These are phyloP conservation scores for Fusarium neocosmosporiellum DNA, from an alignment of 2,329 filamentous ascomycete genomes.

Conservation along the genomic window DNA sequence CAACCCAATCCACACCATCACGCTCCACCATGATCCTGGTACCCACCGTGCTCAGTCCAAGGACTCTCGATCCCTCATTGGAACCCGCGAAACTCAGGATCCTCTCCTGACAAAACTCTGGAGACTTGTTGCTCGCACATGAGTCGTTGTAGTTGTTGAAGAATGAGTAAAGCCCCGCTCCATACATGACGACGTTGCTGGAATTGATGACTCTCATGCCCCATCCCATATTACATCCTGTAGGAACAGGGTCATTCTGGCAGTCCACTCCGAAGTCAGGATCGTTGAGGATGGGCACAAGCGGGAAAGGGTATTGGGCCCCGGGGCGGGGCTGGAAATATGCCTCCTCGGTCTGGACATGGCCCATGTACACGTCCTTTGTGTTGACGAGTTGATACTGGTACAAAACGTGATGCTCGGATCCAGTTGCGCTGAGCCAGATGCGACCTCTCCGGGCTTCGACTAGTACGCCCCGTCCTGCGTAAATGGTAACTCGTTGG, in stretches of 20 bases:
- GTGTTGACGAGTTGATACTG: constrained; percentile 74
- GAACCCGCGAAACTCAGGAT: constrained; percentile 49
- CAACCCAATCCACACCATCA: constrained; percentile 36
- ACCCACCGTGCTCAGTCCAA: constrained; percentile 46
- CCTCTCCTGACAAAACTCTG: constrained; percentile 59
- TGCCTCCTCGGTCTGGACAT: constrained; percentile 76
- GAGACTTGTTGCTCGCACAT: constrained; percentile 56
- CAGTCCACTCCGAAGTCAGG: constrained; percentile 39
- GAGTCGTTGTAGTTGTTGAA: constrained; percentile 71
- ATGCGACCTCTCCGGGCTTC: constrained; percentile 52
- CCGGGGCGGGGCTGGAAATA: constrained; percentile 77
- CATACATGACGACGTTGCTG: constrained; percentile 67
- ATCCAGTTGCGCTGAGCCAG: constrained; percentile 74
- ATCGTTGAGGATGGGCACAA: constrained; percentile 49
- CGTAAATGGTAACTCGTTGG: constrained; percentile 63
- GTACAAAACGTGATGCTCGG: constrained; percentile 75
- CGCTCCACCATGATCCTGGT: constrained; percentile 43
- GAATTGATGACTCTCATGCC: constrained; percentile 71
- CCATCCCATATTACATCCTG: constrained; percentile 69
- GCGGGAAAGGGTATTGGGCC: constrained; percentile 67
- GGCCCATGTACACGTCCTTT: constrained; percentile 70
- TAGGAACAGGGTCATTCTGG: constrained; percentile 57
- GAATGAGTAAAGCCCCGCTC: constrained; percentile 75
- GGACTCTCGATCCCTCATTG: constrained; percentile 33
- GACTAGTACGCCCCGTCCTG: constrained; percentile 62